Base-by-base conservation (phyloP, 345 rosid species). In the Gossypium bickii region DNA sequence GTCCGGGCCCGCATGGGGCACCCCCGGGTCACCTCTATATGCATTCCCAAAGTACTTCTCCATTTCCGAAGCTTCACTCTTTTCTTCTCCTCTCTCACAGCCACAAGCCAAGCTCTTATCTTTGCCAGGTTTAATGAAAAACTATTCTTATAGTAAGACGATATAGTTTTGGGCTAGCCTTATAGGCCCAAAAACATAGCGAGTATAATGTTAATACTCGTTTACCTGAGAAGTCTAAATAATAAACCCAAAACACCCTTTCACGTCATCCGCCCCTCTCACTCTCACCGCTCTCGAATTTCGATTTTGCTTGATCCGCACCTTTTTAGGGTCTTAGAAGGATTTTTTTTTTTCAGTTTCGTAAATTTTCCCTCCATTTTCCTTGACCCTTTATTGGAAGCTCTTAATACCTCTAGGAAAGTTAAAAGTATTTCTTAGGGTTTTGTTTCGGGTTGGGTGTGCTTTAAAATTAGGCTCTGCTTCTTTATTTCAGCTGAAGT, bases 11-110 rank as follows among this genome's bases (percentile, higher is more conserved):
- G 97, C 87, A 74, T 93, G 98, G 17, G 98, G 98, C 69, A 93
- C 98, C 41, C 97, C 97, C 22, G 97, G 96, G 82, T 93, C 98
- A 20, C 97, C 98, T 74, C 94, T 84, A 82, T 93, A 93, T 0
- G 98, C 97, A 70, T 87, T 92, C 53, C 97, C 96, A 71, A 93
- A 91, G 70, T 90, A 92, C 83, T 93, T 93, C 92, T 93, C 97
- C 98, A 90, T 90, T 74, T 34, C 51, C 59, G 9, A 17, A 55
- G 59, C 34, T 71, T 49, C 61, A 11, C 55, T 51, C 25, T 64
- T 29, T 49, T 51, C 51, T 38, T 68, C 52, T 3, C 6, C 67
- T 2, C 74, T 24, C n/a, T 29, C 41, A 2, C 44, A 49, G 25
- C 13, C 1, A 51, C 47, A 52, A 70, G 47, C 73, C 25, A 52